These are phyloP conservation scores for Brassica cretica DNA, from an alignment of 345 rosid species.

Conservation along the genomic window DNA sequence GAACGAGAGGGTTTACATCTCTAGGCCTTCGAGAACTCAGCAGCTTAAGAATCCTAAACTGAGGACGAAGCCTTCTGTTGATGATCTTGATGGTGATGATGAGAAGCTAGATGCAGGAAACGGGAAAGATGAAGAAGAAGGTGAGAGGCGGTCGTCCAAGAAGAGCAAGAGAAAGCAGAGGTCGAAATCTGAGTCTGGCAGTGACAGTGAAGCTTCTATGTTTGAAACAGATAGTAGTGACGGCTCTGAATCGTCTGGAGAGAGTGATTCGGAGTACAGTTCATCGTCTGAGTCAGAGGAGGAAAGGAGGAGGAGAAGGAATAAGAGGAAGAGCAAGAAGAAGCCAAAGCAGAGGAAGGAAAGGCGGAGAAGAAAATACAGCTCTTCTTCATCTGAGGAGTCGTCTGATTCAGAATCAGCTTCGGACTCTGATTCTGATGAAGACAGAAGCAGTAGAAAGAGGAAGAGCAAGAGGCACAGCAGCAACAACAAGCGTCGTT, in stretches of 20 bases:
- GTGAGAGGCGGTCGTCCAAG: constrained; percentile 52
- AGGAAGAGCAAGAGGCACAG: constrained; percentile 66
- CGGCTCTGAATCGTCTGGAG: constrained; percentile 61
- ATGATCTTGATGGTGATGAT: constrained; percentile 43
- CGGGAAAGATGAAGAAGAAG: constrained; percentile 40
- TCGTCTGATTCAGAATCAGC: constrained; percentile 71
- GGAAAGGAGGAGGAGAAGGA: constrained; percentile 65
- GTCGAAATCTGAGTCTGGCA: constrained; percentile 59
- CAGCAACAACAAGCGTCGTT: constrained; percentile 54
- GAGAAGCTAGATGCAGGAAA: constrained; percentile 24
- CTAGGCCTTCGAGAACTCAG: constrained; percentile 90
- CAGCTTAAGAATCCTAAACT: constrained; percentile 89
- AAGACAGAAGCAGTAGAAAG: constrained; percentile 57
- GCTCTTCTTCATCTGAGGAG: constrained; percentile 79
- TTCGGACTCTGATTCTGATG: constrained; percentile 76
- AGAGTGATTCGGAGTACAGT: constrained; percentile 60
- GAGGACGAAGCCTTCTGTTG: constrained; percentile 55
- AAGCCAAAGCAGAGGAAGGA: constrained; percentile 48
- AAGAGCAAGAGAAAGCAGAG: constrained; percentile 88
- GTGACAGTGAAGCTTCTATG: constrained; percentile 89
- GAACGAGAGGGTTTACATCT: constrained; percentile 88
- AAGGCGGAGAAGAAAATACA: constrained; percentile 54
- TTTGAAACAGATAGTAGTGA: constrained; percentile 82
- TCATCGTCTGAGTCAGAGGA: constrained; percentile 81
- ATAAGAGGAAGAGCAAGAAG: constrained; percentile 74